phyloP scores from a whole-genome alignment of 2,329 filamentous ascomycete species.

The Aspergillus sojae region DNA sequence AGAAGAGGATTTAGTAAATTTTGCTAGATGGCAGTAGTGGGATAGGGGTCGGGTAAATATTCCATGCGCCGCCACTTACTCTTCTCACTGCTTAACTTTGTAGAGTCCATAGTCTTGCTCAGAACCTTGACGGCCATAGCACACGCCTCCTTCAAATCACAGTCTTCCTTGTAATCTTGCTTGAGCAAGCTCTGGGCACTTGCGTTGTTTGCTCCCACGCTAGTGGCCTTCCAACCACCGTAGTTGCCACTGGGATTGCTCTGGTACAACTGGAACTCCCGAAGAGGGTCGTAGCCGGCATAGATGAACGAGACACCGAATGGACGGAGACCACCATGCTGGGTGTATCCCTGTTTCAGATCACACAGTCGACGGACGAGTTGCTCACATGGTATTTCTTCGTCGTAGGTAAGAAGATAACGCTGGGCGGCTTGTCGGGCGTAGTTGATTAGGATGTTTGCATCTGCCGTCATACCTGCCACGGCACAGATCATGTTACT shows the following conservation, averaged over 20 bases:
- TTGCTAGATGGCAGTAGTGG: not conserved
- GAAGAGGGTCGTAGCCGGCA: conserved; percentile 92
- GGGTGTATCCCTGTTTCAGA: conserved; percentile 98
- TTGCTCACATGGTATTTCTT: conserved; percentile 99
- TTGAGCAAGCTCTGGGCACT: conserved; percentile 96
- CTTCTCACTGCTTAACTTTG: conserved; percentile 98
- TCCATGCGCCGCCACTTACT: conserved; percentile 62
- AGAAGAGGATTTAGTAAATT: not conserved
- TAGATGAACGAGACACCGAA: conserved; percentile 99
- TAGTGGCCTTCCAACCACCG: conserved; percentile 98
- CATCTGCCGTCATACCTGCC: conserved; percentile 97
- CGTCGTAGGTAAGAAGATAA: conserved; percentile 98
- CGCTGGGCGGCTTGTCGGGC: conserved; percentile 94
- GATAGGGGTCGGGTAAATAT: not conserved
- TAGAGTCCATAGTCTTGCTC: conserved; percentile 99
- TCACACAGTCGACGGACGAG: conserved; percentile 95
- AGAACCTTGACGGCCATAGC: conserved; percentile 97
- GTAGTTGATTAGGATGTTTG: conserved; percentile 99
- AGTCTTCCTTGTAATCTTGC: conserved; percentile 99
- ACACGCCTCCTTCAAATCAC: conserved; percentile 92
- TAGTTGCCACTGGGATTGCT: conserved; percentile 99
- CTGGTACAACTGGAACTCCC: conserved; percentile 98
- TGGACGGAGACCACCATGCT: conserved; percentile 95
- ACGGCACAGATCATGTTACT: conserved; percentile 99
- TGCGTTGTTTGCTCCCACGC: conserved; percentile 96